phyloP scores from a whole-genome alignment of 345 rosid species.

The Eucalyptus globulus region DNA sequence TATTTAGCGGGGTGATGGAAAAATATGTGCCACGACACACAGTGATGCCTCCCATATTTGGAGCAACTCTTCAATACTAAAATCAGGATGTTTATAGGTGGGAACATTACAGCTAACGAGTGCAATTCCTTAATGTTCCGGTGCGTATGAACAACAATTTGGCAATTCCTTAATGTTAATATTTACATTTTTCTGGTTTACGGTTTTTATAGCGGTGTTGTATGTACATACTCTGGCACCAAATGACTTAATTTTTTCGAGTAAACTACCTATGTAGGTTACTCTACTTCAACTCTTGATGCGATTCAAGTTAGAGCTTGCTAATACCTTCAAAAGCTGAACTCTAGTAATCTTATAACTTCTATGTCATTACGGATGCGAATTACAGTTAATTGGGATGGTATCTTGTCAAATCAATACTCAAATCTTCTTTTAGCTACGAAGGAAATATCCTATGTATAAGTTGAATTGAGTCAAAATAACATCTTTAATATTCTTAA shows the following conservation, averaged over 20 bases:
- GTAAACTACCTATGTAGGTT: too few species aligned
- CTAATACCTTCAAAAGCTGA: not conserved
- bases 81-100: not conserved
- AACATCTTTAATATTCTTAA: too few species aligned
- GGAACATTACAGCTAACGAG: not conserved
- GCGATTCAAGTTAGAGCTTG: too few species aligned
- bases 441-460: not conserved
- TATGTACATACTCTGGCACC: too few species aligned
- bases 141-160: too few species aligned
- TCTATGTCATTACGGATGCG: not conserved
- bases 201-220: too few species aligned
- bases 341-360: not conserved
- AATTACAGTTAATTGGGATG: not conserved
- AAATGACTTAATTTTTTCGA: too few species aligned
- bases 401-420: not conserved
- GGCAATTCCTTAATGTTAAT: too few species aligned
- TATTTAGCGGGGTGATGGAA: not conserved
- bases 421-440: not conserved
- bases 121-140: not conserved
- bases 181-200: too few species aligned
- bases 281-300: too few species aligned
- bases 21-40: not conserved
- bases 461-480: too few species aligned
- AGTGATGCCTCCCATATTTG: not conserved
- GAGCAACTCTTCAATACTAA: not conserved